phyloP scores from a whole-genome alignment of 495 filamentous ascomycete genomes.

The Neurospora sp. region DNA sequence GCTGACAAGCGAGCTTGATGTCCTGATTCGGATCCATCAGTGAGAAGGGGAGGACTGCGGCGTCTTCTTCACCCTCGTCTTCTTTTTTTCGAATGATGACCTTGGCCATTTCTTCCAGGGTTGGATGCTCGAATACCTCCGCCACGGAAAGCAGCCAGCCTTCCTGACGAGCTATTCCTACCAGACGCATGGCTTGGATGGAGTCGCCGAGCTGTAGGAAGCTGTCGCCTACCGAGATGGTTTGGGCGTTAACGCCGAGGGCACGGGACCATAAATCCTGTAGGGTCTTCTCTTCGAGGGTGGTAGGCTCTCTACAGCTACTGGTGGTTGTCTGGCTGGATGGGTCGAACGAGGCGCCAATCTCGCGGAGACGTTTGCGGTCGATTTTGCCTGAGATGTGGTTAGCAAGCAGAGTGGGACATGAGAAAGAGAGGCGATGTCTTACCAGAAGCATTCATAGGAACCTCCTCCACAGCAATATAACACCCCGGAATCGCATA shows the following conservation, averaged over 20 bases:
- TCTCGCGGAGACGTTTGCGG: conserved; percentile 40
- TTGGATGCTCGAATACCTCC: conserved; percentile 19
- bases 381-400: conserved; percentile 52
- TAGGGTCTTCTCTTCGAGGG: conserved; percentile 16
- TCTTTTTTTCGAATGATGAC: neutral
- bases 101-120: conserved; percentile 13
- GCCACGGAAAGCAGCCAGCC: conserved; percentile 47
- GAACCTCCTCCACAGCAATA: conserved; percentile 47
- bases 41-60: conserved; percentile 5
- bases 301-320: neutral
- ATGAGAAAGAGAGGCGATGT: no score
- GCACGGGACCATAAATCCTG: conserved; percentile 21
- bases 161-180: conserved; percentile 39
- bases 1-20: conserved; percentile 5
- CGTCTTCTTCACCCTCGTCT: neutral
- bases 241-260: conserved; percentile 11
- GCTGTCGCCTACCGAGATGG: conserved; percentile 42
- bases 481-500: conserved; percentile 56
- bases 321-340: neutral
- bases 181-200: conserved; percentile 58
- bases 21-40: conserved; percentile 2
- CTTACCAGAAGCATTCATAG: conserved; percentile 11
- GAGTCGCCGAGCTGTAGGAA: conserved; percentile 61
- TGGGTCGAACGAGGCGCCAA: conserved; percentile 16
- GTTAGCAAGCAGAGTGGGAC: neutral